Evolutionary conservation across 140 eudicot species (phyloP), one percentile per base, ranked within the genome.

Genomic region (Oenanthe javanica): DNA sequence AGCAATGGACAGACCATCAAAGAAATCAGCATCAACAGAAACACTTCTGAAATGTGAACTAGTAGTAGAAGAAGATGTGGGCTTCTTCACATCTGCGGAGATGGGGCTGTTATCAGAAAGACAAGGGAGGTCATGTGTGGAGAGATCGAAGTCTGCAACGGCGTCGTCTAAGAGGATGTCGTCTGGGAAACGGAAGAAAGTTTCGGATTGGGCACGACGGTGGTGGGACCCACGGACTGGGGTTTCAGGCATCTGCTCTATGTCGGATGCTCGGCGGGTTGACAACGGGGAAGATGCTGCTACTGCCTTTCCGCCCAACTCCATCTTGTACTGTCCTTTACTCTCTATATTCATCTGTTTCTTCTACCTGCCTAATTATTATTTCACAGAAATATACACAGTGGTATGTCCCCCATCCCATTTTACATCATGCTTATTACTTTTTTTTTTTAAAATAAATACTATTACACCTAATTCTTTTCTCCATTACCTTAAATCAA

Each of bases 161-260:
- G 85, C 89, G 87, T 93, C 98, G 81, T 89, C 89, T 9, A 93
- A 81, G 27, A 93, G 86, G 82, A 87, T 86, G 67, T 89, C 94
- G 81, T 87, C 92, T 38, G 96, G 85, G 82, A 93, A 93, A 0
- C 96, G 94, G 87, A 93, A 91, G 81, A 89, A 80, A 48, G 94
- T 93, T 78, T 93, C 98, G 8, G 98, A 93, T 5, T 87, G 98
- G 48, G 98, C 90, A 1, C 96, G 89, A n/a, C 98, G 93, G 94
- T 93, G 98, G 88, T 84, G 89, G 67, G 91, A 64, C 13, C 82
- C 76, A 6, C 91, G 89, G 77, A 80, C 84, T 5, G 97, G 94
- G 9, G 92, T 87, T 6, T 87, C 90, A 0, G 90, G 84, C 92
- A 91, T 91, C 84, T 86, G 90, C 67, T 87, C 93, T 61, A 91